Percentiles rank a stretch among this genome's conserved stretches.
Conservation (phyloP, 129 eudicot genomes). For the Centella asiatica region DNA sequence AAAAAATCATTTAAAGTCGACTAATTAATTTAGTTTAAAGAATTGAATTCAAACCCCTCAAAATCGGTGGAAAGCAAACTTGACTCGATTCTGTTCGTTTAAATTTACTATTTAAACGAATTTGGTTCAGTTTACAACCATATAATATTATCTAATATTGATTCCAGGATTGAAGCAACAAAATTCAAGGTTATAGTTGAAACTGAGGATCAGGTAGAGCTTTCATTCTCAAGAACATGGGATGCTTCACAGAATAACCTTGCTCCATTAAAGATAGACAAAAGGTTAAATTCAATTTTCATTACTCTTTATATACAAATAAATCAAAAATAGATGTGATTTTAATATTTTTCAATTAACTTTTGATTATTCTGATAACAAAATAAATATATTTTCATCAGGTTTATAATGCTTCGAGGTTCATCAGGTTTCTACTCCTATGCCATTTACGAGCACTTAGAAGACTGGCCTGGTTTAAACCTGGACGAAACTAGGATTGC, state of each 20-base stretch:
- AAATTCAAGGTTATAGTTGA: conserved; percentile 26
- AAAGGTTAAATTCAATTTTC: conserved; percentile 34
- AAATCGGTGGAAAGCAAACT: no score
- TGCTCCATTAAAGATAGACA: conserved; percentile 48
- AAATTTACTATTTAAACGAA: no score
- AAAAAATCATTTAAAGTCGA: no score
- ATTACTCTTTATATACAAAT: no score
- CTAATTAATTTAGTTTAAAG: no score
- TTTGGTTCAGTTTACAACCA: no score
- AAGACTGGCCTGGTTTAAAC: conserved; percentile 56
- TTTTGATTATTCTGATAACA: neutral
- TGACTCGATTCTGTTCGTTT: no score
- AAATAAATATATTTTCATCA: conserved; percentile 4
- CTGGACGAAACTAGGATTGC: conserved; percentile 60
- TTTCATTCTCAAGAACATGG: conserved; percentile 55
- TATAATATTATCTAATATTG: no score
- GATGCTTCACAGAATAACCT: conserved; percentile 28
- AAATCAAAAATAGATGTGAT: neutral
- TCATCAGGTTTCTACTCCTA: conserved; percentile 65
- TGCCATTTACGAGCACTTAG: conserved; percentile 48
- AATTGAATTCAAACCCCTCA: no score
- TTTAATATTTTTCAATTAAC: no score
- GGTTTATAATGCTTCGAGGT: conserved; percentile 64
- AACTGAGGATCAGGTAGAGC: conserved; percentile 45
- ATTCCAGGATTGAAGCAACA: conserved; percentile 35